Conservation (phyloP, 192 early-diverging fungal genomes). For the Backusella parvicylindrica region DNA sequence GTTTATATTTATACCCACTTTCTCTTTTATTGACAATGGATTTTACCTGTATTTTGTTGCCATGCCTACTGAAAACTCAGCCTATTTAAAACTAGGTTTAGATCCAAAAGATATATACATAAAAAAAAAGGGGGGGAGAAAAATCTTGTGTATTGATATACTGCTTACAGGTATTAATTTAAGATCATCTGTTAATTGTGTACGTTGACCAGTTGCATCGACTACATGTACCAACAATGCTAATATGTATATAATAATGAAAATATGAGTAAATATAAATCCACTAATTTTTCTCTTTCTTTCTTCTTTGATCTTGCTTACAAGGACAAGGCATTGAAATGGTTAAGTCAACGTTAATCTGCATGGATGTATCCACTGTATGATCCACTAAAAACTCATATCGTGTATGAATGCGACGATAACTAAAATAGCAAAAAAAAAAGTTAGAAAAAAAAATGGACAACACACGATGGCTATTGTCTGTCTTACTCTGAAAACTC, state of each 20-base stretch:
- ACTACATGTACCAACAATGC: constrained; percentile 53
- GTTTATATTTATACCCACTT: background rate
- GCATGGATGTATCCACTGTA: constrained; percentile 53
- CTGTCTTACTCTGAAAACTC: constrained; percentile 66
- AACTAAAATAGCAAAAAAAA: constrained; percentile 11
- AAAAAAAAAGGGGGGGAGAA: too few relatives aligned
- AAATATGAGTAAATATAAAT: background rate
- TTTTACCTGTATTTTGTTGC: constrained; percentile 26
- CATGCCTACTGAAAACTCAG: constrained; percentile 23
- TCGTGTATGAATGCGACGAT: constrained; percentile 49
- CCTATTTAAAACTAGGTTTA: background rate
- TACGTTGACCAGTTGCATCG: constrained; percentile 59
- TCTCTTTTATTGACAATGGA: background rate
- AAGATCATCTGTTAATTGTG: constrained; percentile 54
- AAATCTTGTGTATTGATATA: background rate
- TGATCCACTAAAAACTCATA: constrained; percentile 84
- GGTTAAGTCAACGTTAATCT: constrained; percentile 85
- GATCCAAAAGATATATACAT: background rate
- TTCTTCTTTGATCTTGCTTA: constrained; percentile 9
- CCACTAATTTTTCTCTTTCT: too few relatives aligned
- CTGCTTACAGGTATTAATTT: constrained; percentile 48
- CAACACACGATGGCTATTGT: background rate
- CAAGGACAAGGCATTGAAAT: constrained; percentile 83
- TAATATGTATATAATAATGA: background rate
- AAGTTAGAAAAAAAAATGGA: background rate